Percentiles rank a stretch among this genome's conserved stretches.
phyloP scores from a whole-genome alignment of 805 yeast genomes.

The Lipomyces orientalis region DNA sequence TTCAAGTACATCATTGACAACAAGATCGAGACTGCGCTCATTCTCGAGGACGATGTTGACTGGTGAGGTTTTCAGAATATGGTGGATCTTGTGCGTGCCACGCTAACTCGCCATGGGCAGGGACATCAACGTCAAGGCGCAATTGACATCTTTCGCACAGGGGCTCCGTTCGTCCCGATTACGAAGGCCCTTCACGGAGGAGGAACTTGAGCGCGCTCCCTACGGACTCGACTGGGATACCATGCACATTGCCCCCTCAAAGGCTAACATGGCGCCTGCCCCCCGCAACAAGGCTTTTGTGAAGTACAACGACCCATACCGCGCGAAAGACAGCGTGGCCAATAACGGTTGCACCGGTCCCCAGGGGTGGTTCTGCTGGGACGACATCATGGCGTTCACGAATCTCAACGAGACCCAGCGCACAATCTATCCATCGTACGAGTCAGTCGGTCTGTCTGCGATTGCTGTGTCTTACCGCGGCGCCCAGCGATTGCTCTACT shows the following conservation, averaged over 20 bases:
- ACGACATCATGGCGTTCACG: constrained; percentile 2
- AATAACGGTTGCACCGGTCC: constrained; percentile 10
- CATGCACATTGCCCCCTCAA: constrained; percentile 18
- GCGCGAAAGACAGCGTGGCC: constrained; percentile 11
- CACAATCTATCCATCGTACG: constrained; percentile 17
- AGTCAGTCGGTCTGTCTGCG: constrained; percentile 15
- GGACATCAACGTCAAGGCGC: constrained; percentile 11
- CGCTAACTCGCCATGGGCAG: not conserved
- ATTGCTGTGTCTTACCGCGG: constrained; percentile 27
- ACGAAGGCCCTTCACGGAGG: constrained; percentile 8
- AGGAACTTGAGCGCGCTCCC: constrained; percentile 19
- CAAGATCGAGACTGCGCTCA: constrained; percentile 22
- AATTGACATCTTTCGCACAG: constrained; percentile 12
- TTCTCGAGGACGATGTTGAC: constrained; percentile 25
- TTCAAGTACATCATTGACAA: constrained; percentile 18
- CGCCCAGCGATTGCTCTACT: constrained; percentile 26
- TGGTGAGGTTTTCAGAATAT: constrained; percentile 5
- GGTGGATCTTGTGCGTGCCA: not conserved
- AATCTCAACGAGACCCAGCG: constrained; percentile 9
- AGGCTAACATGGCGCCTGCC: constrained; percentile 7
- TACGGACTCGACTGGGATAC: constrained; percentile 30
- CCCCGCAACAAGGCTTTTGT: constrained; percentile 9
- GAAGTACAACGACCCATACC: constrained; percentile 10
- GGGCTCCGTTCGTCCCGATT: constrained; percentile 11
- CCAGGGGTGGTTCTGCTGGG: constrained; percentile 14